A percentile compares a stretch with the other conserved stretches of the same genome.
These are phyloP conservation scores for Akanthomyces muscarius DNA, from an alignment of 2,329 filamentous ascomycete genomes.

Conservation along the genomic window DNA sequence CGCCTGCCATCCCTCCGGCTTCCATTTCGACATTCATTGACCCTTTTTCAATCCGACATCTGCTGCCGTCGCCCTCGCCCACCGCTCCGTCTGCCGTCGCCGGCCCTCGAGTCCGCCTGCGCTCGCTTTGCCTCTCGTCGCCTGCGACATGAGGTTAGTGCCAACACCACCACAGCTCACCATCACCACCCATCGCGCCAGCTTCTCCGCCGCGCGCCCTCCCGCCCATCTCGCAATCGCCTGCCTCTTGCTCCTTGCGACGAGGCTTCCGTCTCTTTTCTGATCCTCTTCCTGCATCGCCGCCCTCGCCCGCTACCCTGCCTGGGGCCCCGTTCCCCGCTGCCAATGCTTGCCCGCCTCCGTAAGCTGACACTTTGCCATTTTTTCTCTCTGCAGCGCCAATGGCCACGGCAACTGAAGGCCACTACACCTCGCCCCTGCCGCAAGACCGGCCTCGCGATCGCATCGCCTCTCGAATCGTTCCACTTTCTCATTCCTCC, in stretches of 20 bases:
- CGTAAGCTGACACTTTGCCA: slow-evolving; percentile 13
- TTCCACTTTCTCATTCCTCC: slow-evolving; percentile 52
- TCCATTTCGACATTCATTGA: neutral
- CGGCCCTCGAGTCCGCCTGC: slow-evolving; percentile 21
- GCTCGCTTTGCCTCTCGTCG: slow-evolving; percentile 1
- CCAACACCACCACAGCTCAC: slow-evolving; percentile 27
- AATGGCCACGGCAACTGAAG: slow-evolving; percentile 53
- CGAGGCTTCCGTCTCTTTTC: neutral
- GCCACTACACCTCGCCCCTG: slow-evolving; percentile 41
- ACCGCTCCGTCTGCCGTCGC: slow-evolving; percentile 38
- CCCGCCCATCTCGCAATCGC: neutral
- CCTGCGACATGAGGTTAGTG: slow-evolving; percentile 14
- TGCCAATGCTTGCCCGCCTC: slow-evolving; percentile 6
- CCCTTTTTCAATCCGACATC: neutral
- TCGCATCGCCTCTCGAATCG: slow-evolving; percentile 48
- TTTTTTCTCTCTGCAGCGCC: slow-evolving; percentile 32
- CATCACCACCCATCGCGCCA: slow-evolving; percentile 36
- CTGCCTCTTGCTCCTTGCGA: neutral
- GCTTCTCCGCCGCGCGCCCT: slow-evolving; percentile 17
- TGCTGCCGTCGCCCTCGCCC: neutral
- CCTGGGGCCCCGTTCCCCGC: slow-evolving; percentile 5
- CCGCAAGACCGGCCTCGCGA: slow-evolving; percentile 40
- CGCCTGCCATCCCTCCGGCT: neutral
- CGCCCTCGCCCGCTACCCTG: neutral
- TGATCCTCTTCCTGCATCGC: neutral